These are phyloP conservation scores for Polyporus arcularius DNA, from an alignment of 768 basidiomycete species.

Conservation along the genomic window DNA sequence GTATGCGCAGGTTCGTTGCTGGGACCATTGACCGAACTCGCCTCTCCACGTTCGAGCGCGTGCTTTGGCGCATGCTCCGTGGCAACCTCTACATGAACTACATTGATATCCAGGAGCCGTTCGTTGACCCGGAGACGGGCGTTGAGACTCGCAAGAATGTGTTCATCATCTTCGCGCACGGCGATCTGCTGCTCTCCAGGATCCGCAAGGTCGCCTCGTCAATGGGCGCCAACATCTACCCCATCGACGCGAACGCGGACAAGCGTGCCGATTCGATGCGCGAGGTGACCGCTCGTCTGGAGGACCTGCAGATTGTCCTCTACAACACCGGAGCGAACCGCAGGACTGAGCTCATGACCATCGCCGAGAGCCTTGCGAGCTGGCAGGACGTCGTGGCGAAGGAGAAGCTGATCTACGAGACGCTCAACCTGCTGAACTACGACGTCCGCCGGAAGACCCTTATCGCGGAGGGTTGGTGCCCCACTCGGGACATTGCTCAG, in stretches of 20 bases:
- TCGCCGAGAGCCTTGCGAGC: constrained; percentile 81
- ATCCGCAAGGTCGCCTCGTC: constrained; percentile 98
- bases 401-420: constrained; percentile 96
- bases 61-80: constrained; percentile 96
- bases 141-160: constrained; percentile 94
- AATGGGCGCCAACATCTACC: constrained; percentile 97
- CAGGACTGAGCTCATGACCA: constrained; percentile 75
- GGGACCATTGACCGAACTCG: constrained; percentile 94
- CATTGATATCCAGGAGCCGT: constrained; percentile 91
- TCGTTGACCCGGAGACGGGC: constrained; percentile 83
- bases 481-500: constrained; percentile 82
- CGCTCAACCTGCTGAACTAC: constrained; percentile 93
- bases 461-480: constrained; percentile 97
- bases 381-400: constrained; percentile 95
- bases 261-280: constrained; percentile 88
- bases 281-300: constrained; percentile 85
- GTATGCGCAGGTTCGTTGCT: constrained; percentile 76
- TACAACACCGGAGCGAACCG: constrained; percentile 88
- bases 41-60: constrained; percentile 92
- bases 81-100: constrained; percentile 99
- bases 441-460: constrained; percentile 92
- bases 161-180: constrained; percentile 99
- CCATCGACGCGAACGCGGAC: constrained; percentile 92
- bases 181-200: constrained; percentile 88
- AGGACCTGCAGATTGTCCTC: constrained; percentile 86